Percentiles rank a stretch among this genome's conserved stretches.
These are phyloP conservation scores for Aspergillus spinulosporus DNA, from an alignment of 2,329 filamentous ascomycete genomes.

Conservation along the genomic window DNA sequence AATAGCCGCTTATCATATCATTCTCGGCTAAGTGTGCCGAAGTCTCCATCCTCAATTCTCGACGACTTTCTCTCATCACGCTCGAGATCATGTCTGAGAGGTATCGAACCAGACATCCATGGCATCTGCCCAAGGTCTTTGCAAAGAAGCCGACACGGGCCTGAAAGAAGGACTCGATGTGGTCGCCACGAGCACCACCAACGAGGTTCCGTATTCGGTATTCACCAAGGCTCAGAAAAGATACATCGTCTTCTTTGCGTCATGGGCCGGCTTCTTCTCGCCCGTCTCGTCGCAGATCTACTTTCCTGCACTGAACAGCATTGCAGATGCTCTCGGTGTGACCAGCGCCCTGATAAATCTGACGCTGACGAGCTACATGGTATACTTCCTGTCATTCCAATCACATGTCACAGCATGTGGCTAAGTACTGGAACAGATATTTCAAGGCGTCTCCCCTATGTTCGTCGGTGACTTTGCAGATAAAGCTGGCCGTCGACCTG, in stretches of 20 bases:
- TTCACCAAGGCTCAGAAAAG: slow-evolving; percentile 4
- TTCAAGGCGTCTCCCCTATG: slow-evolving; percentile 56
- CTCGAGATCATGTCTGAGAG: no score
- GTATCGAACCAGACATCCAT: background rate
- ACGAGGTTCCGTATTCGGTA: background rate
- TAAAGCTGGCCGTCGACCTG: slow-evolving; percentile 52
- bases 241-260: slow-evolving; percentile 27
- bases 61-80: background rate
- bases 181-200: background rate
- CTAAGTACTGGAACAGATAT: slow-evolving; percentile 36
- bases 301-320: slow-evolving; percentile 42
- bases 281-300: slow-evolving; percentile 49
- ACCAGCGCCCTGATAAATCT: slow-evolving; percentile 46
- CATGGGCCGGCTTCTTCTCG: slow-evolving; percentile 44
- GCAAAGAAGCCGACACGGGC: background rate
- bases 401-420: no score
- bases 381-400: slow-evolving; percentile 50
- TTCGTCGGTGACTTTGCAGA: slow-evolving; percentile 55
- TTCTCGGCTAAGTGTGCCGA: background rate
- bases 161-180: background rate
- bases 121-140: background rate
- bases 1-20: background rate
- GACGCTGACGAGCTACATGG: slow-evolving; percentile 66
- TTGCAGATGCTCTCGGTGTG: slow-evolving; percentile 33
- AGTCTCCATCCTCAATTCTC: background rate